These are phyloP conservation scores for Nitzschia putrida DNA, from an alignment of 108 stramenopile species.

Conservation along the genomic window DNA sequence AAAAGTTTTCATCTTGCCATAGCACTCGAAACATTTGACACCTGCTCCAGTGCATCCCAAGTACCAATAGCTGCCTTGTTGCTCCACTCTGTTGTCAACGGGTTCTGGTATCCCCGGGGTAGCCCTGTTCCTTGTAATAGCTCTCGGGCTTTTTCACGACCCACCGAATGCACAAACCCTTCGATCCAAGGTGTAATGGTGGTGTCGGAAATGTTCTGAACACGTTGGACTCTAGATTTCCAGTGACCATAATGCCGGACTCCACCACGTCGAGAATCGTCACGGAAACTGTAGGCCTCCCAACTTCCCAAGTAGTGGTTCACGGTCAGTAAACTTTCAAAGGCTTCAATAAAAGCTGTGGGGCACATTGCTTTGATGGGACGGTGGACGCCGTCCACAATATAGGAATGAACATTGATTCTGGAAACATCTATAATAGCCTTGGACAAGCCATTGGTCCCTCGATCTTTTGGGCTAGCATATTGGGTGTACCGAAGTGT, in stretches of 20 bases:
- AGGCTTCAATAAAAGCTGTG: background rate
- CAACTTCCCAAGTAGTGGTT: conserved; percentile 34
- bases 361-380: conserved; percentile 19
- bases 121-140: conserved; percentile 1
- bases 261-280: conserved; percentile 28
- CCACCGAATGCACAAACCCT: conserved; percentile 12
- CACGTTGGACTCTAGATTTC: background rate
- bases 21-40: too few species aligned
- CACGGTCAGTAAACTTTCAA: conserved; percentile 9
- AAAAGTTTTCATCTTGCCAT: too few species aligned
- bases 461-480: conserved; percentile 5
- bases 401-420: conserved; percentile 14
- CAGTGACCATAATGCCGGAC: too few species aligned
- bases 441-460: conserved; percentile 15
- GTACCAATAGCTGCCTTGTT: too few species aligned
- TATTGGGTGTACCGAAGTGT: conserved; percentile 18
- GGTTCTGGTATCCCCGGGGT: too few species aligned
- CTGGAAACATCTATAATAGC: conserved; percentile 13
- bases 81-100: too few species aligned
- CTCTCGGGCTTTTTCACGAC: background rate
- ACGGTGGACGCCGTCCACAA: conserved; percentile 17
- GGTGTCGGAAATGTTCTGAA: background rate
- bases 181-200: conserved; percentile 12
- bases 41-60: too few species aligned
- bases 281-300: conserved; percentile 19